Evolutionary conservation across 768 basidiomycete species (phyloP), one percentile per base, ranked within the genome.

Genomic region (Phylloporus sp.): DNA sequence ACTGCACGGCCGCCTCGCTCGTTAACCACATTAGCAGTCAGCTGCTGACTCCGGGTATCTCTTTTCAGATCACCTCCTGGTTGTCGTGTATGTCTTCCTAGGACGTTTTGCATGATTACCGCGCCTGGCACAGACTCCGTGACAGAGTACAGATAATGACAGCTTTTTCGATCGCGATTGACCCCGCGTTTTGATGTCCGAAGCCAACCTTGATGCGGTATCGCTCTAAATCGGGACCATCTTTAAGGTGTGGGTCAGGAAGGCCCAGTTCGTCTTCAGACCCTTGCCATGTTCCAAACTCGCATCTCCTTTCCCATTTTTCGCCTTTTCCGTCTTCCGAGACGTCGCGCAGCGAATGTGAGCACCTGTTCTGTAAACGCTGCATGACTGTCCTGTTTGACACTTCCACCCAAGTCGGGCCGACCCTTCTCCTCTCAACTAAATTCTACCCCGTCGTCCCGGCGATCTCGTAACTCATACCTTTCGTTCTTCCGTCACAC

Each of bases 251-350:
- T 17, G 1, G 6, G 6, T 9, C 8, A 40, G n/a, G n/a, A n/a
- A n/a, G n/a, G n/a, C n/a, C n/a, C 31, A 15, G n/a, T 23, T 36
- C 21, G 17, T 18, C 35, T 0, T 17, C 35, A 32, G 39, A 27
- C 33, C 8, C 14, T 1, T 18, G 33, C 10, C 21, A 62, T 61
- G 60, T 53, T 58, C 27, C 26, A 27, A 9, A 13, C n/a, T 23
- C 55, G 58, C 26, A 35, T 60, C 22, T 52, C 51, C 3, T 46
- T 54, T 3, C 24, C 46, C 3, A 32, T 63, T 17, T 31, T 48
- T 11, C 62, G 54, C 31, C 14, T 61, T 5, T 54, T 62, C 29
- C 54, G 56, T 37, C 23, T 54, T 27, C 46, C 49, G 9, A 43
- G 13, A 24, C 53, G 58, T 40, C 49, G 50, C 8, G 31, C 29